A percentile compares a stretch with the other conserved stretches of the same genome.
Evolutionary conservation across 2,329 filamentous ascomycete genomes (phyloP).

Genomic region (Colletotrichum trifolii): DNA sequence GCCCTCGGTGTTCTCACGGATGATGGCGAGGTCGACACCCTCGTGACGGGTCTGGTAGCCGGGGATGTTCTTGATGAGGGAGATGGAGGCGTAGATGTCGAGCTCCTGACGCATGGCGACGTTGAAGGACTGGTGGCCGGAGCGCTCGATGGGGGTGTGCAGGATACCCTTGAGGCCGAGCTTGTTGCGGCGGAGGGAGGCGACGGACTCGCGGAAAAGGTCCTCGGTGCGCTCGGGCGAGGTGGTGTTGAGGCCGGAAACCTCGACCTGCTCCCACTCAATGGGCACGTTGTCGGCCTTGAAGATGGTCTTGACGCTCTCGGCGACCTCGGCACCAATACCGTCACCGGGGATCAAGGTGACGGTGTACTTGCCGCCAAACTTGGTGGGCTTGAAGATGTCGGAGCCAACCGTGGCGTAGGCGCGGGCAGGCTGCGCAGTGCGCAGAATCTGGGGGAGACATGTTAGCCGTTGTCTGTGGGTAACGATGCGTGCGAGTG

Average conservation of each 20-base stretch:
- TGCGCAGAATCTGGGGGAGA: constrained; percentile 59
- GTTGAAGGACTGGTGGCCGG: constrained; percentile 99
- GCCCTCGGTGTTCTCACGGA: constrained; percentile 99
- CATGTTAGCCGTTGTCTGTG: constrained; percentile 36
- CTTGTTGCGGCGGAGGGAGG: constrained; percentile 98
- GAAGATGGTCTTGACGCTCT: constrained; percentile 99
- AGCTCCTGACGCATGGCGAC: constrained; percentile 98
- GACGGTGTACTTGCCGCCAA: constrained; percentile 98
- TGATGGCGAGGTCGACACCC: constrained; percentile 97
- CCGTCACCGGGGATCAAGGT: constrained; percentile 98
- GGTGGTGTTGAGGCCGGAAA: constrained; percentile 87
- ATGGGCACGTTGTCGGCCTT: constrained; percentile 99
- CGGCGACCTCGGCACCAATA: constrained; percentile 97
- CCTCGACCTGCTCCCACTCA: constrained; percentile 98
- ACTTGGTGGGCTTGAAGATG: constrained; percentile 99
- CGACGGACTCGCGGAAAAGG: constrained; percentile 94
- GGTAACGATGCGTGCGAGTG: constrained; percentile 38
- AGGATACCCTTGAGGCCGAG: constrained; percentile 98
- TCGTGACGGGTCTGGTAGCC: constrained; percentile 98
- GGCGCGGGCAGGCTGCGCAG: constrained; percentile 60
- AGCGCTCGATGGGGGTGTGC: constrained; percentile 95
- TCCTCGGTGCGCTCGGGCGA: constrained; percentile 87
- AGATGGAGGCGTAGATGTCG: constrained; percentile 98
- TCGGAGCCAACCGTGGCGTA: constrained; percentile 91
- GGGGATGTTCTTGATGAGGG: constrained; percentile 99